Evolutionary conservation across 2,329 filamentous ascomycete species (phyloP).

Genomic region (Coniochaeta prunicola): DNA sequence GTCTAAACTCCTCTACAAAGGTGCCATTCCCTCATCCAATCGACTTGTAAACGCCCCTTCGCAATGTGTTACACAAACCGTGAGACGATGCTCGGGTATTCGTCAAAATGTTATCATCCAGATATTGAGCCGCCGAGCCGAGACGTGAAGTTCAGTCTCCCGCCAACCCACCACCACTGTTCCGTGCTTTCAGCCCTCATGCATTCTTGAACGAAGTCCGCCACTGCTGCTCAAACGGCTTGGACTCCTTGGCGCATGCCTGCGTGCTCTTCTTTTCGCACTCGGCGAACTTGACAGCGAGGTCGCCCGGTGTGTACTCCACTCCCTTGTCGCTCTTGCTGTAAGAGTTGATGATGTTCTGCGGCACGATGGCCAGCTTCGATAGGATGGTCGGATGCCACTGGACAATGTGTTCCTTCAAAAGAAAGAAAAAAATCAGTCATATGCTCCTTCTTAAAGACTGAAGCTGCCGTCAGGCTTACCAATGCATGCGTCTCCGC

Average conservation of each 20-base stretch:
- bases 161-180: background rate
- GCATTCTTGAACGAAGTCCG: conserved; percentile 38
- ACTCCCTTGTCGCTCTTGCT: conserved; percentile 47
- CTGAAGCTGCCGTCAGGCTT: too few species aligned
- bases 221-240: conserved; percentile 40
- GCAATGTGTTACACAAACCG: conserved; percentile 2
- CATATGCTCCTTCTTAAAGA: too few species aligned
- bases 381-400: conserved; percentile 97
- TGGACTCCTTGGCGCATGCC: conserved; percentile 67
- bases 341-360: conserved; percentile 77
- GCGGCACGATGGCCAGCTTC: conserved; percentile 82
- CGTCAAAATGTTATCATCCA: conserved; percentile 1
- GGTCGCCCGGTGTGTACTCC: conserved; percentile 74
- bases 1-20: background rate
- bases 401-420: conserved; percentile 77
- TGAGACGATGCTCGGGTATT: conserved; percentile 1
- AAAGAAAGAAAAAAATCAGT: too few species aligned
- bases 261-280: conserved; percentile 54
- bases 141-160: background rate
- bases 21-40: background rate
- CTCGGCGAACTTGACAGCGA: conserved; percentile 70
- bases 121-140: background rate
- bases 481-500: conserved; percentile 88
- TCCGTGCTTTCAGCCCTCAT: conserved; percentile 23
- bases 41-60: conserved; percentile 1